Evolutionary conservation across 2,329 filamentous ascomycete genomes (phyloP).

Genomic region (Pseudodiploospora longispora): DNA sequence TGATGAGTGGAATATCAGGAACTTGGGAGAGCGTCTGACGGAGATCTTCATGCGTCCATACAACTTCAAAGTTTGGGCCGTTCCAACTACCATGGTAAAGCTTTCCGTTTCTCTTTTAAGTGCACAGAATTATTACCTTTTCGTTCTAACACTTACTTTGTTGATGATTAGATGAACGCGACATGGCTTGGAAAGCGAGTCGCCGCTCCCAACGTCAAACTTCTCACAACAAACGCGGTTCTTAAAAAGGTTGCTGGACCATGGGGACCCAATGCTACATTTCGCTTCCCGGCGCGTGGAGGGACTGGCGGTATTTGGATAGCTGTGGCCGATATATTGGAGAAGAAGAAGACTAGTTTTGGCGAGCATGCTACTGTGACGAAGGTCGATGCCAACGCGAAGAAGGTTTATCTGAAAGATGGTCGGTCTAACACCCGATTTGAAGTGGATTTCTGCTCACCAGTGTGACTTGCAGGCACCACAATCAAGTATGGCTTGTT

Average conservation of each 20-base stretch:
- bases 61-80: constrained; percentile 97
- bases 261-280: constrained; percentile 89
- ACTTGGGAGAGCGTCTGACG: constrained; percentile 74
- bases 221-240: constrained; percentile 78
- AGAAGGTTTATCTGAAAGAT: background rate
- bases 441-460: background rate
- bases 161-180: constrained; percentile 71
- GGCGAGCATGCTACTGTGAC: background rate
- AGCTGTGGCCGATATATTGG: constrained; percentile 67
- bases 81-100: constrained; percentile 79
- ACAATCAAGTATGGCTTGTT: background rate
- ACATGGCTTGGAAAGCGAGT: constrained; percentile 92
- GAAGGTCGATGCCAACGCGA: background rate
- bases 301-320: constrained; percentile 96
- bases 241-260: constrained; percentile 83
- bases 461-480: background rate
- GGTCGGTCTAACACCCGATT: background rate
- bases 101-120: background rate
- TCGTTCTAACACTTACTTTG: too few species aligned
- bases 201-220: constrained; percentile 82
- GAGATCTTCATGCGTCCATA: constrained; percentile 93
- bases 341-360: background rate
- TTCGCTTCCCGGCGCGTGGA: constrained; percentile 84
- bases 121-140: too few species aligned
- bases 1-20: constrained; percentile 88